Base-by-base conservation (phyloP, 768 basidiomycete species). In the Suillus subalutaceus region DNA sequence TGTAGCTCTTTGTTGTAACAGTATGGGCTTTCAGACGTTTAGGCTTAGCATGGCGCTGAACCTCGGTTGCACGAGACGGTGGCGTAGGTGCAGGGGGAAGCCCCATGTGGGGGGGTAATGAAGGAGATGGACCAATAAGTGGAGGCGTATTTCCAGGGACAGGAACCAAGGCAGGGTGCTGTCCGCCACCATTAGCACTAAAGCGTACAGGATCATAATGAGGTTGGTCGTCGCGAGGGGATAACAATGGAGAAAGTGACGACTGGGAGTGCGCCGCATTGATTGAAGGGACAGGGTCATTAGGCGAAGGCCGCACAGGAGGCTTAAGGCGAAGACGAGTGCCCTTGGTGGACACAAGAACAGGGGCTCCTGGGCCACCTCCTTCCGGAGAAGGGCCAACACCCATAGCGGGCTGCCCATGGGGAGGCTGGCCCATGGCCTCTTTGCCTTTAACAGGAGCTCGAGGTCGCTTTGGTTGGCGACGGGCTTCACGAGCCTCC, bases 21-120 rank as follows among this genome's bases (percentile, higher is more conserved):
- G 90, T 91, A 72, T 93, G 92, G 52, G 91, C 88, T 74, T 93
- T 93, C 30, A 92, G 78, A 7, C 92, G 83, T 67, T 94, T 94
- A 1, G 91, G 89, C 70, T 92, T 93, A 10, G 85, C 83, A 38
- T 82, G 81, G 10, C 86, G 75, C 64, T 72, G 79, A 35, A 70
- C 70, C 8, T 75, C 71, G 7, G 73, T 70, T 12, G 74, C 73
- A 6, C 75, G 72, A n/a, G 73, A 69, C 9, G 70, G 66, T 41
- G 66, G 40, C 9, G 73, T 66, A 1, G 68, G 57, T 37, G 67
- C 69, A 12, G 74, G 69, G 0, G 76, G 72, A 1, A 35, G 35
- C 6, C 41, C 41, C 63, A 41, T 46, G n/a, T 68, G 63, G 3
- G 67, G 37, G 2, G 63, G 40, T 15, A 72, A 64, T 4, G 70